Conservation (phyloP, 2,329 filamentous ascomycete genomes). For the Ceratocystiopsis brevicomis region DNA sequence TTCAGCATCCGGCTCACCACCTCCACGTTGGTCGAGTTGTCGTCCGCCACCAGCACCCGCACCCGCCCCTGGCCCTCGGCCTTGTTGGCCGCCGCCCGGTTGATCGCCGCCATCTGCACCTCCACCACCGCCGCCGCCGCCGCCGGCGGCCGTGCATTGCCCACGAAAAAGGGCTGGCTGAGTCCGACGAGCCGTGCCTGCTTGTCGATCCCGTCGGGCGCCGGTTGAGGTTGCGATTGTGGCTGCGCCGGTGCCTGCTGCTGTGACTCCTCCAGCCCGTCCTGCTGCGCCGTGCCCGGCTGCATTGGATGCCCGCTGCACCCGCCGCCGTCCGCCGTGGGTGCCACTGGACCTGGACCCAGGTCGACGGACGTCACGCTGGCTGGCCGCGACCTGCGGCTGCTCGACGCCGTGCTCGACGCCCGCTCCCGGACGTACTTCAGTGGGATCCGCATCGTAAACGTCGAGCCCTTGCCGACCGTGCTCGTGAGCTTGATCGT, state of each 20-base stretch:
- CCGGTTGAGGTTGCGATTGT: background rate
- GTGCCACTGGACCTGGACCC: no score
- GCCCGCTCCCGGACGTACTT: constrained; percentile 50
- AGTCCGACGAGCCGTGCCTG: constrained; percentile 66
- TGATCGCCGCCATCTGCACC: constrained; percentile 45
- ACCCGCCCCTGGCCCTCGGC: constrained; percentile 39
- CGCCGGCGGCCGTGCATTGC: constrained; percentile 17
- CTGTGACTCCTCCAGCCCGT: constrained; percentile 26
- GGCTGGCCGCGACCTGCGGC: constrained; percentile 27
- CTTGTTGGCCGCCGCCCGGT: constrained; percentile 43
- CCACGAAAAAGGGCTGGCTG: constrained; percentile 62
- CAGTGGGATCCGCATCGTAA: constrained; percentile 67
- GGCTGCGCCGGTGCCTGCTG: background rate
- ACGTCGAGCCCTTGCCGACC: constrained; percentile 56
- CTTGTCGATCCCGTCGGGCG: constrained; percentile 15
- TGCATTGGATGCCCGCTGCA: constrained; percentile 16
- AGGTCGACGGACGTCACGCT: constrained; percentile 25
- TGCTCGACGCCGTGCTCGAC: constrained; percentile 36
- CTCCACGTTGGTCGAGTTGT: constrained; percentile 39
- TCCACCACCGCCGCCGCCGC: constrained; percentile 23
- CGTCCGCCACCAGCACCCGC: constrained; percentile 69
- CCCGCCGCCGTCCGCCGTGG: constrained; percentile 4
- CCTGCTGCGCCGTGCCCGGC: constrained; percentile 13
- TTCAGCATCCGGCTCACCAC: constrained; percentile 47
- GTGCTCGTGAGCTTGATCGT: constrained; percentile 53